These are phyloP conservation scores for Laburnicola sp. DNA, from an alignment of 2,329 filamentous ascomycete species.

Conservation along the genomic window DNA sequence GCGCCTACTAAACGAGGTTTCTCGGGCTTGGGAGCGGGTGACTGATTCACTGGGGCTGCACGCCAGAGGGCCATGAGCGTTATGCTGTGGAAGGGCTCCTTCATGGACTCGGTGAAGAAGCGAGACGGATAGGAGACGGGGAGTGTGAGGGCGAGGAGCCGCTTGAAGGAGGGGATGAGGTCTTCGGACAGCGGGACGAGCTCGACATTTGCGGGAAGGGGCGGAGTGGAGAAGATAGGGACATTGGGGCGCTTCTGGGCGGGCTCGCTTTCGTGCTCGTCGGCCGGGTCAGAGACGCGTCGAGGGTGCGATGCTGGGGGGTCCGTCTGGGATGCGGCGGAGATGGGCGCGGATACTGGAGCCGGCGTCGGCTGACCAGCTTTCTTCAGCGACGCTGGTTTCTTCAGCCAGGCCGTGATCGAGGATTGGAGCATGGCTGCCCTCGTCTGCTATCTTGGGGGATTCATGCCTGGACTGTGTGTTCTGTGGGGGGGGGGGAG, in stretches of 20 bases:
- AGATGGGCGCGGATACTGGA: constrained; percentile 2
- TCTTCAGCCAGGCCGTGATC: constrained; percentile 53
- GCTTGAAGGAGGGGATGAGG: constrained; percentile 60
- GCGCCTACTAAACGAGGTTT: constrained; percentile 50
- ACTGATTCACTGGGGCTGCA: constrained; percentile 27
- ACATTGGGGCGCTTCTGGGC: constrained; percentile 15
- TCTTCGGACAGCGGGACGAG: constrained; percentile 57
- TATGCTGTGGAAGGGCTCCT: constrained; percentile 57
- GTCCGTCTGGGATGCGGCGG: constrained; percentile 27
- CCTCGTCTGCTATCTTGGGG: not conserved
- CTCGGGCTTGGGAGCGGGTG: constrained; percentile 5
- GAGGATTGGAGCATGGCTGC: constrained; percentile 51
- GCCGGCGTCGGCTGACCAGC: constrained; percentile 13
- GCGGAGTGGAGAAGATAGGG: constrained; percentile 31
- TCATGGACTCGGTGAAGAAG: constrained; percentile 64
- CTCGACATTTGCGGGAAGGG: constrained; percentile 55
- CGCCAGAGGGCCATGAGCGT: constrained; percentile 64
- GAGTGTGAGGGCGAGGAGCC: constrained; percentile 61
- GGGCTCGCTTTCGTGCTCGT: not conserved
- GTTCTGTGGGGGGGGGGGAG: not conserved
- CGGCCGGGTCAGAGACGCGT: constrained; percentile 16
- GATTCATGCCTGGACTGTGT: too few species aligned
- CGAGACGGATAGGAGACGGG: constrained; percentile 63
- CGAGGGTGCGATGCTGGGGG: constrained; percentile 22
- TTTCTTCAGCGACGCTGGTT: constrained; percentile 43